Evolutionary conservation across 2,329 filamentous ascomycete genomes (phyloP).

Genomic region (Trichoderma sp.): DNA sequence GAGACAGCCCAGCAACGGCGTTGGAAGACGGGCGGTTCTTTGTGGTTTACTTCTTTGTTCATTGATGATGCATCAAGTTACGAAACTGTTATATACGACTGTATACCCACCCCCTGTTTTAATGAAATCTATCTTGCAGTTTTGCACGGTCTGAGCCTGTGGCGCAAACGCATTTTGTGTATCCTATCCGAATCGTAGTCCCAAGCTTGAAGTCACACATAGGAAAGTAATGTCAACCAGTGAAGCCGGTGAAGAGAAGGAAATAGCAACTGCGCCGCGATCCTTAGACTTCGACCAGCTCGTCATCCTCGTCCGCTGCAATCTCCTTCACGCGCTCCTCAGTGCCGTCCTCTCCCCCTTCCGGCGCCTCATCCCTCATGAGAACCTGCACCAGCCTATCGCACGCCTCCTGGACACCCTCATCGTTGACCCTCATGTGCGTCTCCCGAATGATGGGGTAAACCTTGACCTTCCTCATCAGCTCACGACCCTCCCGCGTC

Average conservation of each 20-base stretch:
- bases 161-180: background rate
- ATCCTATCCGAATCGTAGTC: constrained; percentile 2
- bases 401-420: constrained; percentile 79
- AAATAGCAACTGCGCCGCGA: background rate
- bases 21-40: constrained; percentile 28
- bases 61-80: background rate
- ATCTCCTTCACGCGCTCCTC: constrained; percentile 50
- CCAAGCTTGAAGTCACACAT: background rate
- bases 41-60: background rate
- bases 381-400: constrained; percentile 88
- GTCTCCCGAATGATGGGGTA: constrained; percentile 89
- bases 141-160: background rate
- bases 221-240: background rate
- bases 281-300: constrained; percentile 56
- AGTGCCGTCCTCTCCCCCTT: constrained; percentile 48
- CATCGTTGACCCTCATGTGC: constrained; percentile 75
- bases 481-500: constrained; percentile 72
- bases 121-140: background rate
- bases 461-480: constrained; percentile 74
- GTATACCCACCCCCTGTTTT: constrained; percentile 10
- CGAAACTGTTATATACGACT: constrained; percentile 16
- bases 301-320: constrained; percentile 55
- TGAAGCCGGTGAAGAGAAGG: background rate
- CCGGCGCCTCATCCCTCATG: constrained; percentile 72
- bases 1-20: constrained; percentile 28